Evolutionary conservation across 202 grass and related monocot genomes (phyloP), one percentile per base, ranked within the genome.

Genomic region (Cymbopogon flexuosus): DNA sequence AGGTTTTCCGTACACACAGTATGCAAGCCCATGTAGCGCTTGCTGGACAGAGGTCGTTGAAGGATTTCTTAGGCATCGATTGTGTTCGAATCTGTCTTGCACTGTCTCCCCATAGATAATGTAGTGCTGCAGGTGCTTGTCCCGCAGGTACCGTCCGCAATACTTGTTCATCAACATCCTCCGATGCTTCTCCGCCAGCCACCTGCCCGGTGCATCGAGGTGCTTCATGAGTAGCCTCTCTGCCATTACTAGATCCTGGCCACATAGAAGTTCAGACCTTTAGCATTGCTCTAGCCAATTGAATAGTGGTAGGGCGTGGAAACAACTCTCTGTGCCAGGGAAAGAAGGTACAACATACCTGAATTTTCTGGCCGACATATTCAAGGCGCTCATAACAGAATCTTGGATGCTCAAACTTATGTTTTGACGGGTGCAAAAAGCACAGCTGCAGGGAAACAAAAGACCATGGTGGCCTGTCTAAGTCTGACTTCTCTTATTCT

Each of bases 141-240:
- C 92, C 70, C 96, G 85, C 39, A 99, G 72, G 76, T 93, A 99
- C 64, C 96, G 82, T 19, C 96, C 96, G 2, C 96, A 99, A 65
- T 85, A 99, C 72, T 99, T 99, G 88, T 99, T 99, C 96, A 99
- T 99, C 68, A 99, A 65, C 41, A 84, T 42, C 49, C 90, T 89
- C 52, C 96, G 80, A 69, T 99, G 96, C 70, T 88, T 99, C 77
- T 95, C 96, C 1, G 91, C 90, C 67, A 99, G 65, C 92, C 90
- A 99, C 84, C 92, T 89, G 24, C 96, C 92, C 0, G 96, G 96
- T 56, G 92, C 96, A 62, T 99, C 92, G 4, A 99, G 90, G 84
- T 99, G 96, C 84, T 99, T 99, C 96, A 99, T 99, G 37, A 99
- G 84, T 46, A 99, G 82, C 71, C 92, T 89, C 77, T 99, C 96